These are phyloP conservation scores for Entomortierella chlamydospora DNA, from an alignment of 192 early-diverging fungal genomes.

Conservation along the genomic window DNA sequence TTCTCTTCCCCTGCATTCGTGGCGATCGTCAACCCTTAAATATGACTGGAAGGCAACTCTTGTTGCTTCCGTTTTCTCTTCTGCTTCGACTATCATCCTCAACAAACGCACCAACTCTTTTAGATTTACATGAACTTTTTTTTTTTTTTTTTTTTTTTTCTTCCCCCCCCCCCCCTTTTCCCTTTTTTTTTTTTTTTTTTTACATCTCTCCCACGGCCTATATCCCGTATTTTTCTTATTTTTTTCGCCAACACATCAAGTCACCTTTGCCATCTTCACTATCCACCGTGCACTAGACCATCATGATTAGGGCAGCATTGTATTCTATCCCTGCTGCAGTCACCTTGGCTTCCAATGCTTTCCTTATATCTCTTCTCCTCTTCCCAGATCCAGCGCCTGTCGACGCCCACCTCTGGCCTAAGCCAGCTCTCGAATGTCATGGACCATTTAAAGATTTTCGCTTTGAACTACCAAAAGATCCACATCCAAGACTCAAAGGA, in stretches of 20 bases:
- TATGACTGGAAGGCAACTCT: no score
- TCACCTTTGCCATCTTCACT: no score
- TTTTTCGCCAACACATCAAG: no score
- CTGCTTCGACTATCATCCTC: background rate
- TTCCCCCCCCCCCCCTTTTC: no score
- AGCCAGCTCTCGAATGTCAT: slow-evolving; percentile 25
- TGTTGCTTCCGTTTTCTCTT: background rate
- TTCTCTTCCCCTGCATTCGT: no score
- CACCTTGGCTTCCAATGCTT: slow-evolving; percentile 38
- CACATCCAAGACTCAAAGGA: slow-evolving; percentile 12
- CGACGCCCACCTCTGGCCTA: slow-evolving; percentile 39
- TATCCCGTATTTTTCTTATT: no score
- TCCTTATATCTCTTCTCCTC: slow-evolving; percentile 33
- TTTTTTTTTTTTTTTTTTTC: background rate
- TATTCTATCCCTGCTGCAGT: slow-evolving; percentile 44
- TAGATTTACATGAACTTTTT: background rate
- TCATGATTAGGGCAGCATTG: slow-evolving; percentile 22
- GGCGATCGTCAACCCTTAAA: no score
- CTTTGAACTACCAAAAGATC: slow-evolving; percentile 27
- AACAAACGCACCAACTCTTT: background rate
- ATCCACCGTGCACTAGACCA: no score
- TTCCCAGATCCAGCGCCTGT: slow-evolving; percentile 25
- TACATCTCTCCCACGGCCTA: no score
- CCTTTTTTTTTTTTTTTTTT: no score
- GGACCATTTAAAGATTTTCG: slow-evolving; percentile 21